Percentiles rank a stretch among this genome's conserved stretches.
Conservation (phyloP, 2,329 filamentous ascomycete species). For the Elsinoe arachidis region DNA sequence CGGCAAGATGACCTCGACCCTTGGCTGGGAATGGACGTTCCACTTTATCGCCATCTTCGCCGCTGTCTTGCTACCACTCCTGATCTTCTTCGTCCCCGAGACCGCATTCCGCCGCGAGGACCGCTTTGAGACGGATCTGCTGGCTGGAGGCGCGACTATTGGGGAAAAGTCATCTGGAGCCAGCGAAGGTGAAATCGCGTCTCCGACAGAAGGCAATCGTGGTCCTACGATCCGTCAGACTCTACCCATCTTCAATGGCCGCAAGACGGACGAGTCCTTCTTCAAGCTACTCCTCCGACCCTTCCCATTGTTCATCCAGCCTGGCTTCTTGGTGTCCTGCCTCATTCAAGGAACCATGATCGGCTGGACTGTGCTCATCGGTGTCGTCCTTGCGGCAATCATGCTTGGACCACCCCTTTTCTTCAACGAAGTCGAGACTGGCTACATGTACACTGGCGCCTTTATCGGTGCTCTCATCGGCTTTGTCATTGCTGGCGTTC, state of each 20-base stretch:
- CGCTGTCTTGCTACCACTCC: constrained; percentile 56
- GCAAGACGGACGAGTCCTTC: constrained; percentile 71
- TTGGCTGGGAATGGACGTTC: constrained; percentile 84
- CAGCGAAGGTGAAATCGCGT: constrained; percentile 4
- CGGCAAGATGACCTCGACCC: constrained; percentile 67
- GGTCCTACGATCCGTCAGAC: constrained; percentile 7
- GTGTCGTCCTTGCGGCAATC: constrained; percentile 70
- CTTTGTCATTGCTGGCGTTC: constrained; percentile 62
- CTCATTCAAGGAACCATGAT: constrained; percentile 84
- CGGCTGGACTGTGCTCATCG: constrained; percentile 91
- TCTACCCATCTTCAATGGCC: constrained; percentile 56
- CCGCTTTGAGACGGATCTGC: constrained; percentile 60
- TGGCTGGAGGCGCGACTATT: neutral
- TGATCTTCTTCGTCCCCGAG: constrained; percentile 77
- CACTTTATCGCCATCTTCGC: constrained; percentile 82
- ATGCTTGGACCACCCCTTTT: constrained; percentile 74
- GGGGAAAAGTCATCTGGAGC: constrained; percentile 7
- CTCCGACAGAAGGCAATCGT: constrained; percentile 36
- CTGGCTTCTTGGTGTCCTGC: constrained; percentile 71
- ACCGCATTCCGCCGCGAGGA: constrained; percentile 65
- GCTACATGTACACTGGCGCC: constrained; percentile 78
- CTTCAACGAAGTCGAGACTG: constrained; percentile 71
- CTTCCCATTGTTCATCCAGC: constrained; percentile 74
- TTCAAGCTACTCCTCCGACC: constrained; percentile 59
- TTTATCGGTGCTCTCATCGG: constrained; percentile 76